phyloP scores from a whole-genome alignment of 148 eudicot species.

The Cornus suecica region DNA sequence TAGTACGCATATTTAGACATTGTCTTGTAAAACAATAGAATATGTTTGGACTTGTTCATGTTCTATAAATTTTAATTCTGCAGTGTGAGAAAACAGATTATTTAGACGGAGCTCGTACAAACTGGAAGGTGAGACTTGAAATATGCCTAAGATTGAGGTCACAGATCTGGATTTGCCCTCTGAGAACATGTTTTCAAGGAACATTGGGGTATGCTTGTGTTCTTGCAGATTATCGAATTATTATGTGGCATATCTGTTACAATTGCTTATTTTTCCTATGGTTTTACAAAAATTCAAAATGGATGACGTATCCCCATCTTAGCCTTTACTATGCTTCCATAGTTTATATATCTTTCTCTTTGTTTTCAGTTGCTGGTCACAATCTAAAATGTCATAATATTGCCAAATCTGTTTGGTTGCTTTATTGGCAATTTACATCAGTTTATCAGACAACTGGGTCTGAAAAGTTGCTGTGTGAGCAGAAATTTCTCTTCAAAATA shows the following conservation, averaged over 20 bases:
- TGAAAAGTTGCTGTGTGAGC: not conserved
- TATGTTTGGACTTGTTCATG: not conserved
- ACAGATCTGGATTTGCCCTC: slow-evolving; percentile 33
- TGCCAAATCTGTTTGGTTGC: not conserved
- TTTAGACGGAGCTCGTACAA: slow-evolving; percentile 33
- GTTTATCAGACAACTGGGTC: not conserved
- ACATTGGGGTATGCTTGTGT: slow-evolving; percentile 38
- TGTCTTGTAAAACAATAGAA: not conserved
- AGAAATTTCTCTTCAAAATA: not conserved
- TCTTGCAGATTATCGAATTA: not conserved
- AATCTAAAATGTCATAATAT: not conserved
- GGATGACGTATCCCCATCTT: not conserved
- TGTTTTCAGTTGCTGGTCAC: not conserved
- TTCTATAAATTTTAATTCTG: not conserved
- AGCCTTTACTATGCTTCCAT: not conserved
- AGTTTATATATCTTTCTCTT: not conserved
- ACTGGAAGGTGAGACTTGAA: slow-evolving; percentile 21
- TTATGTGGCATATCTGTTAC: too few relatives aligned
- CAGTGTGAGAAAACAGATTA: slow-evolving; percentile 23
- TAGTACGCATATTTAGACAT: not conserved
- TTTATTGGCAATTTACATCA: not conserved
- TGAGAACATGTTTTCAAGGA: slow-evolving; percentile 28
- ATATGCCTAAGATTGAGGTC: slow-evolving; percentile 37
- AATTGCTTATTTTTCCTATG: not conserved
- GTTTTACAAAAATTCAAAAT: not conserved